These are phyloP conservation scores for Thielaviopsis musarum DNA, from an alignment of 2,329 filamentous ascomycete genomes.

Conservation along the genomic window DNA sequence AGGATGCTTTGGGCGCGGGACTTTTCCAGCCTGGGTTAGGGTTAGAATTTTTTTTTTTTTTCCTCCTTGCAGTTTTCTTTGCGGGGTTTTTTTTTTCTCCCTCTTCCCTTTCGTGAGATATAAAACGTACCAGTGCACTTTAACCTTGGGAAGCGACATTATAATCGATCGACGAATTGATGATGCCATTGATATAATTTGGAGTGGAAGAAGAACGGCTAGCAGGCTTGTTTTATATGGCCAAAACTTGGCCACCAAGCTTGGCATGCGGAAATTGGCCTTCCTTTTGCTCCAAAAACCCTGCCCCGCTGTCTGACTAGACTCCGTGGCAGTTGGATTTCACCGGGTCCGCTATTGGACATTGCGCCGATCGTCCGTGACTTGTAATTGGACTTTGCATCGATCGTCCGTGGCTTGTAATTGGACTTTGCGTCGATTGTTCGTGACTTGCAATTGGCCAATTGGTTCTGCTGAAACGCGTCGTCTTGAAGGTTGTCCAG, in stretches of 20 bases:
- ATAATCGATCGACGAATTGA: not conserved
- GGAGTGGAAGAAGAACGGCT: not conserved
- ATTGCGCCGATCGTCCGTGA: not conserved
- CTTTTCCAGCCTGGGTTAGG: conserved; percentile 52
- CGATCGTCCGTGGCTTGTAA: too few relatives aligned
- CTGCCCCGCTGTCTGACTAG: too few relatives aligned
- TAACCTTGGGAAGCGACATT: conserved; percentile 28
- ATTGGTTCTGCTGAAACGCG: too few relatives aligned
- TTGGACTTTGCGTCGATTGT: too few relatives aligned
- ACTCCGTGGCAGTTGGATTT: not conserved
- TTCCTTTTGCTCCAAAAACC: not conserved
- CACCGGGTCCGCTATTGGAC: not conserved
- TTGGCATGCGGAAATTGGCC: not conserved
- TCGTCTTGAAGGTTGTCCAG: too few relatives aligned
- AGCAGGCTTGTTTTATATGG: not conserved
- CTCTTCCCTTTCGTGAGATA: not conserved
- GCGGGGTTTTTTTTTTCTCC: too few relatives aligned
- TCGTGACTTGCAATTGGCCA: too few relatives aligned
- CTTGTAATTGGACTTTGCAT: too few relatives aligned
- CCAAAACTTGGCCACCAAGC: not conserved
- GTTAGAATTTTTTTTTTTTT: not conserved
- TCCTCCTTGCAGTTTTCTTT: too few relatives aligned
- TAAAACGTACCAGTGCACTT: conserved; percentile 20
- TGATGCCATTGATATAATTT: not conserved
- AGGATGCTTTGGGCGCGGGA: conserved; percentile 71